Conservation (phyloP, 371 early-diverging fungal genomes). For the Mucor mucedo region DNA sequence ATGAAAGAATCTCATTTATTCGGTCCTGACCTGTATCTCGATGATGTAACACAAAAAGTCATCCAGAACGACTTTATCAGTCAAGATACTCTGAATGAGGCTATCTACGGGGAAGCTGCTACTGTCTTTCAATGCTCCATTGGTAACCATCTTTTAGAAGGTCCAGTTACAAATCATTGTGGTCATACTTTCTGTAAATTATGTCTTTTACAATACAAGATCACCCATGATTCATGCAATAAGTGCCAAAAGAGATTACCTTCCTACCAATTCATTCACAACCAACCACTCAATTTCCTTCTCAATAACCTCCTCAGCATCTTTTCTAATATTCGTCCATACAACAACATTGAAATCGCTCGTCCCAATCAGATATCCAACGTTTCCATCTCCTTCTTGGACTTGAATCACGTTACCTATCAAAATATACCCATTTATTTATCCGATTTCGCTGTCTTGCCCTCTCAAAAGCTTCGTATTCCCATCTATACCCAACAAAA, state of each 20-base stretch:
- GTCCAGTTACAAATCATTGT: slow-evolving; percentile 70
- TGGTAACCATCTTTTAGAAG: slow-evolving; percentile 55
- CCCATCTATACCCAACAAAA: slow-evolving; percentile 15
- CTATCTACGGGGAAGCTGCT: slow-evolving; percentile 17
- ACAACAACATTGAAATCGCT: not conserved
- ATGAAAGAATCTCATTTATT: slow-evolving; percentile 36
- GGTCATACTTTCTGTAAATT: slow-evolving; percentile 74
- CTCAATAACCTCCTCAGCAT: not conserved
- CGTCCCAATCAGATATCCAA: slow-evolving; percentile 5
- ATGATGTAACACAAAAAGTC: slow-evolving; percentile 1
- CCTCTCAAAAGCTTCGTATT: slow-evolving; percentile 26
- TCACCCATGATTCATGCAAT: slow-evolving; percentile 23
- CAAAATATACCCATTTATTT: slow-evolving; percentile 14
- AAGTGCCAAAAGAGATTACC: slow-evolving; percentile 35
- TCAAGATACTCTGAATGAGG: not conserved
- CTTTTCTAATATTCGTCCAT: not conserved
- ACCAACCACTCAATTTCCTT: slow-evolving; percentile 23
- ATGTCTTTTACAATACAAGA: slow-evolving; percentile 49
- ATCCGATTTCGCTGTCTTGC: slow-evolving; percentile 20
- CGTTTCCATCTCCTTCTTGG: slow-evolving; percentile 11
- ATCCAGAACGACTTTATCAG: not conserved
- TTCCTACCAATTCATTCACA: slow-evolving; percentile 30
- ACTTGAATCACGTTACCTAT: not conserved
- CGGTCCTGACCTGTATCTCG: slow-evolving; percentile 25
- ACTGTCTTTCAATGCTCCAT: slow-evolving; percentile 65